Evolutionary conservation across 345 rosid species (phyloP).

Genomic region (Heritiera fomes): DNA sequence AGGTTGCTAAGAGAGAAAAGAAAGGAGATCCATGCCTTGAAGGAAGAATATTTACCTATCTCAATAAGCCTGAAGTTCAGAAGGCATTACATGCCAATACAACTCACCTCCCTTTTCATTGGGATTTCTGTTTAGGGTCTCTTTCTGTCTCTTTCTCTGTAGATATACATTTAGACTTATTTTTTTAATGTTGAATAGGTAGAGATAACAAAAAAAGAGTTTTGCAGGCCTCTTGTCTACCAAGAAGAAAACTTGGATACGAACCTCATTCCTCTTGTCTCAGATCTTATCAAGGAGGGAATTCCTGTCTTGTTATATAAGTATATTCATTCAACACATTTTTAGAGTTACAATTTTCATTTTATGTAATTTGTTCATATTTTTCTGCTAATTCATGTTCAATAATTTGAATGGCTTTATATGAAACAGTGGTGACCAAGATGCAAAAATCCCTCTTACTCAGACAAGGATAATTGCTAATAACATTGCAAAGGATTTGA

Average conservation of each 20-base stretch:
- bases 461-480: constrained; percentile 34
- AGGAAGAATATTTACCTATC: constrained; percentile 29
- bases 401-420: background rate
- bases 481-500: constrained; percentile 36
- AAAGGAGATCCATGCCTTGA: constrained; percentile 35
- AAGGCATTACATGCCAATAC: constrained; percentile 48
- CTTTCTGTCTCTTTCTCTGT: background rate
- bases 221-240: constrained; percentile 39
- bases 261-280: constrained; percentile 30
- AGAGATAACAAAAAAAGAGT: background rate
- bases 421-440: constrained; percentile 43
- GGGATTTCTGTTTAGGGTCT: constrained; percentile 43
- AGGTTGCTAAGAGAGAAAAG: constrained; percentile 21
- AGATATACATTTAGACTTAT: background rate
- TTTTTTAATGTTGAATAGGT: background rate
- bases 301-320: constrained; percentile 38
- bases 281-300: constrained; percentile 29
- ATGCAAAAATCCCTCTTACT: no score
- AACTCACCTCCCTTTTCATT: constrained; percentile 38
- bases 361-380: background rate
- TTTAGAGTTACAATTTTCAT: background rate
- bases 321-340: constrained; percentile 2
- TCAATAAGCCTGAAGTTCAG: constrained; percentile 39
- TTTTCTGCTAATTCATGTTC: no score
- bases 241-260: constrained; percentile 29